Base-by-base conservation (phyloP, 352 stramenopile species). In the Phytophthora cryptogea region DNA sequence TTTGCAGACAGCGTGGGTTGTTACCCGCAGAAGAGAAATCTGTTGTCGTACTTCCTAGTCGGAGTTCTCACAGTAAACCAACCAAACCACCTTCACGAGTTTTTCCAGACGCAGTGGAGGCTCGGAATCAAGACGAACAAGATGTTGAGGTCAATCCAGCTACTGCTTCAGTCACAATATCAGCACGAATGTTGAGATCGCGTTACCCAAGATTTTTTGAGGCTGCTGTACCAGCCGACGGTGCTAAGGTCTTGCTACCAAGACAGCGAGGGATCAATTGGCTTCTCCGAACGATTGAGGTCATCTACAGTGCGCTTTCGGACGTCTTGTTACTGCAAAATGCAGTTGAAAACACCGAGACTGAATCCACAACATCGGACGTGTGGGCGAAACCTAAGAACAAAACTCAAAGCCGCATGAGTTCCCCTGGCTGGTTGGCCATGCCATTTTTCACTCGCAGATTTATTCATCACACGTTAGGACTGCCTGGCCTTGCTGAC, bases 241-340 rank as follows among this genome's bases (percentile, higher is more conserved):
- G 32, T 3, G 8, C 9, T 11, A 59, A 48, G 20, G 13, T 8
- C 1, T 32, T 75, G 4, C 9, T 63, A 3, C 75, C 74, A 4
- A 73, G 78, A 11, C 30, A 65, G 36, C 80, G 84, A 0, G 75
- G 76, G 0, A 68, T 89, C 45, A 78, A 73, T 45, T 94, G 82
- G 84, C 41, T 94, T 6, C 48, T 94, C 2, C 72, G 67, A 17
- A 63, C 84, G 31, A 68, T 92, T 8, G 84, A 92, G 37, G 76
- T 77, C 8, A 46, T 94, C 9, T 94, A 89, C 68, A 84, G 89
- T 20, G 71, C 60, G 4, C 49, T 88, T 8, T 59, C 67, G 0
- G 68, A 81, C 0, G 35, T 45, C 10, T 39, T 73, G 16, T 17
- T 69, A 10, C n/a, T 55, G 8, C 58, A 72, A 14, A 43, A 28